A percentile compares a stretch with the other conserved stretches of the same genome.
Evolutionary conservation across 2,329 filamentous ascomycete species (phyloP).

Genomic region (Penicillium janthinellum): DNA sequence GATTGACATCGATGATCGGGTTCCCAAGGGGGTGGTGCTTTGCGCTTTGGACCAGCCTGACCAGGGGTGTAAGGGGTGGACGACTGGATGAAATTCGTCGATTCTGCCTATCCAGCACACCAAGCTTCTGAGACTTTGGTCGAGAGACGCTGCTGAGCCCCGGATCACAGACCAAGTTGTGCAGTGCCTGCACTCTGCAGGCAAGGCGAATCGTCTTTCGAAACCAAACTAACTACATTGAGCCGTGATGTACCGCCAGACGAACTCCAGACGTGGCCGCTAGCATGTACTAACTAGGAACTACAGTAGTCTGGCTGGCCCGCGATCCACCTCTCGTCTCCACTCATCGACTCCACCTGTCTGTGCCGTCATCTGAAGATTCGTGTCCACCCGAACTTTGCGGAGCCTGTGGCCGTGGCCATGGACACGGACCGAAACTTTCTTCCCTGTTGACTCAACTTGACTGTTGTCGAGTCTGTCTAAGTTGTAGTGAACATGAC

Average conservation of each 20-base stretch:
- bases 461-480: not conserved
- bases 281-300: not conserved
- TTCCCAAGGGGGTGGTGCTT: conserved; percentile 7
- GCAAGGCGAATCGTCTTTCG: not conserved
- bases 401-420: conserved; percentile 1
- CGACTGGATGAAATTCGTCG: not conserved
- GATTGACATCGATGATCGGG: not conserved
- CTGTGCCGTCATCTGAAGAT: conserved; percentile 19
- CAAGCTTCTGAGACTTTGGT: conserved; percentile 1
- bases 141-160: conserved; percentile 4
- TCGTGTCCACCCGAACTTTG: conserved; percentile 3
- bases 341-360: not conserved
- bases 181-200: not conserved
- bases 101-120: not conserved
- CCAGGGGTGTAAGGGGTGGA: not conserved
- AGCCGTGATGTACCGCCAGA: not conserved
- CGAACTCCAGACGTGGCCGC: not conserved
- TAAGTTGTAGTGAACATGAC: not conserved
- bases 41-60: not conserved
- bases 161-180: not conserved
- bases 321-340: conserved; percentile 11
- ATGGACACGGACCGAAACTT: conserved; percentile 9
- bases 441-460: not conserved
- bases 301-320: not conserved
- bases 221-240: not conserved